Conservation (phyloP, 2,329 filamentous ascomycete species). For the Aspergillus flavus region DNA sequence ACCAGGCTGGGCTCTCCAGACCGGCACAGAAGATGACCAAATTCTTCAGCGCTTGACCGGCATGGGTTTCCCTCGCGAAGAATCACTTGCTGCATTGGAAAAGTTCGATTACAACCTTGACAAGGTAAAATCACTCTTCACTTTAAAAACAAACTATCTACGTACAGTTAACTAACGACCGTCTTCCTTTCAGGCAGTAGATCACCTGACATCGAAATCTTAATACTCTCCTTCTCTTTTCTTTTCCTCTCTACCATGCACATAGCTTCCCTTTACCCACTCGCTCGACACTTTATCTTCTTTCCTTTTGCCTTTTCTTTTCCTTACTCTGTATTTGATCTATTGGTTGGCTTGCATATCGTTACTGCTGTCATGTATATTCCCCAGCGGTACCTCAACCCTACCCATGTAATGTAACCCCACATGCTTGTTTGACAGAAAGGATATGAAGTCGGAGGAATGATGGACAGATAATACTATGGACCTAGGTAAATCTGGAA, state of each 20-base stretch:
- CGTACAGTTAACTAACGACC: slow-evolving; percentile 8
- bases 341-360: slow-evolving; percentile 16
- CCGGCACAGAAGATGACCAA: slow-evolving; percentile 82
- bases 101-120: slow-evolving; percentile 96
- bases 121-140: slow-evolving; percentile 63
- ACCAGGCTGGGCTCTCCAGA: slow-evolving; percentile 70
- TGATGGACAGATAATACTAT: not conserved
- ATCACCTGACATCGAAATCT: slow-evolving; percentile 45
- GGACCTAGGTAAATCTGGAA: not conserved
- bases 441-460: not conserved
- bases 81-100: slow-evolving; percentile 79
- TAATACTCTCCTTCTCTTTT: slow-evolving; percentile 23
- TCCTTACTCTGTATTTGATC: slow-evolving; percentile 12
- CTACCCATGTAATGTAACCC: slow-evolving; percentile 12
- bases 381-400: slow-evolving; percentile 6
- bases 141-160: not conserved
- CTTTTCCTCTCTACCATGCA: slow-evolving; percentile 14
- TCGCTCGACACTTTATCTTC: slow-evolving; percentile 20
- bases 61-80: slow-evolving; percentile 80
- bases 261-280: slow-evolving; percentile 18
- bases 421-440: slow-evolving; percentile 2
- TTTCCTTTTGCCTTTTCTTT: slow-evolving; percentile 15
- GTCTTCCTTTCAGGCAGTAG: slow-evolving; percentile 36
- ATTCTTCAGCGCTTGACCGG: slow-evolving; percentile 85
- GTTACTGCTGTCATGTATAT: slow-evolving; percentile 21